A percentile compares a stretch with the other conserved stretches of the same genome.
These are phyloP conservation scores for Dictyostelium capitatum DNA, from an alignment of 78 protist genomes.

Conservation along the genomic window DNA sequence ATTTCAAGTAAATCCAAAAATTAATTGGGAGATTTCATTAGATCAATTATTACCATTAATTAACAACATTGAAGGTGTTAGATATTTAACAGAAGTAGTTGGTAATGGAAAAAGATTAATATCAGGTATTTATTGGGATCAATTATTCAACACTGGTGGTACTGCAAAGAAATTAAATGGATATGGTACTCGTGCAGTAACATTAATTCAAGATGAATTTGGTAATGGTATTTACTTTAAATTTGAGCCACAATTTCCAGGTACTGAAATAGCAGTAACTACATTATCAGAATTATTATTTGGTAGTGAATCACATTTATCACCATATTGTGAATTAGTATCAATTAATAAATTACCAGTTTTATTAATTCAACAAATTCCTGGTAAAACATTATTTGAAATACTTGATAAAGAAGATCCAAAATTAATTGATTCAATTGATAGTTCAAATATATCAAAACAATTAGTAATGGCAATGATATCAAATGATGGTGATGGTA, in stretches of 20 bases:
- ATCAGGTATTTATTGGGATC: too few relatives aligned
- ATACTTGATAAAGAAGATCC: not conserved
- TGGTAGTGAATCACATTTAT: not conserved
- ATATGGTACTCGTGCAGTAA: not conserved
- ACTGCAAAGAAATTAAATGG: too few relatives aligned
- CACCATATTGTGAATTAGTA: slow-evolving; percentile 1
- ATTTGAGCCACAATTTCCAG: slow-evolving; percentile 17
- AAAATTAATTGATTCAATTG: not conserved
- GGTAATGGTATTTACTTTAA: not conserved
- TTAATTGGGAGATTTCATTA: too few relatives aligned
- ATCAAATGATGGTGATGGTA: not conserved
- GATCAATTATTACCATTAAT: too few relatives aligned
- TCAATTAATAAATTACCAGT: slow-evolving; percentile 3
- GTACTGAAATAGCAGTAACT: not conserved
- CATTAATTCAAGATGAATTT: not conserved
- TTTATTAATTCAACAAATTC: not conserved
- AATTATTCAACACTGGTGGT: too few relatives aligned
- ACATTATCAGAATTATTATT: not conserved
- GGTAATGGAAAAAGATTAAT: too few relatives aligned
- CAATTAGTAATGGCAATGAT: not conserved
- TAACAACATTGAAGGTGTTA: too few relatives aligned
- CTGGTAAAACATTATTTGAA: not conserved
- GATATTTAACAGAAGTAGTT: too few relatives aligned
- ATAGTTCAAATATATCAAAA: slow-evolving; percentile 6
- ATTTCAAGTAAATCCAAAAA: too few relatives aligned